Base-by-base conservation (phyloP, 257 asterid genomes). In the Rauvolfia tetraphylla region DNA sequence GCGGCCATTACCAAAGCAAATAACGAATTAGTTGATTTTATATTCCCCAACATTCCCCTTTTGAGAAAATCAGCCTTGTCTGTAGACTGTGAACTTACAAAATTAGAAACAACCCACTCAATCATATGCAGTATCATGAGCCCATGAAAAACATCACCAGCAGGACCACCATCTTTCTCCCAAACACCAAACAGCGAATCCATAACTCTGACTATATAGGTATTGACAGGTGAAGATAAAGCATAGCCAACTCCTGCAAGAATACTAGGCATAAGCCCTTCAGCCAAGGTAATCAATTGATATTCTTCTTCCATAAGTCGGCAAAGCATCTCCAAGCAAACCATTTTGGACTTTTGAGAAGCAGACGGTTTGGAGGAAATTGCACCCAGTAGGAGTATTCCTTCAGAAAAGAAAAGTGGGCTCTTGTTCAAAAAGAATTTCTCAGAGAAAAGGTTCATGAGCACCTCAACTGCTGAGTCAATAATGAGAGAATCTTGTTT, bases 241-340 rank as follows among this genome's bases (percentile, higher is more conserved):
- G 98, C 97, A 82, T 91, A 92, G 57, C 96, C 96, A 81, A 83
- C 87, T 38, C 96, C 99, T 0, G 96, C 97, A 29, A 95, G 91
- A 78, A 88, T 84, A 75, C 77, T 73, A 9, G 91, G 86, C 53
- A 87, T 86, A 68, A 85, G 77, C 78, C 81, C 92, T 76, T 89
- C 91, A 41, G 88, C 85, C 74, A 80, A 79, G 78, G 81, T 87
- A 74, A 89, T 29, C 69, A 65, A 75, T 44, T 79, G 82, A 79
- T 59, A 71, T 49, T 86, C 88, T 68, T 91, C 89, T 80, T 91
- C 91, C 76, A 90, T 76, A 76, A 88, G 78, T 82, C 79, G 85
- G 78, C 87, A 91, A 23, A 95, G 84, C 80, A 89, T 82, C 82
- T 92, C 95, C 87, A 86, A 82, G 86, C 98, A 90, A 75, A 75